Evolutionary conservation across 225 moss, liverwort and hornwort species (phyloP), one percentile per base, ranked within the genome.

Genomic region (Antitrichia curtipendula): DNA sequence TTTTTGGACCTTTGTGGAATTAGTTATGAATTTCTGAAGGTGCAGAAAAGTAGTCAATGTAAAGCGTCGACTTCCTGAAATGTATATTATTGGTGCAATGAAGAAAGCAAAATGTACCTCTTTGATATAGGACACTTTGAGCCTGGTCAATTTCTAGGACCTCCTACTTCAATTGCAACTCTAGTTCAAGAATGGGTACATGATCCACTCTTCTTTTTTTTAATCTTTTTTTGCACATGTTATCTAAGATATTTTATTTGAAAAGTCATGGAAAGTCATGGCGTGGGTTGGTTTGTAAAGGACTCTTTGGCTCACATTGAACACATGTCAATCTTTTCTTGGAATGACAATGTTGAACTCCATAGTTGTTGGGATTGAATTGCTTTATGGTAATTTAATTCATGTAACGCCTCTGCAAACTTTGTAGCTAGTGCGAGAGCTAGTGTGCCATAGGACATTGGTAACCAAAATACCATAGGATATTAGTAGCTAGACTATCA

Each of bases 121-220:
- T 32, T 1, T 0, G 0, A 23, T 4, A 40, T 3, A 24, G 0
- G 7, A 7, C 0, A 0, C 21, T 20, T 47, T 32, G 8, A 34
- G 13, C 21, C 0, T 20, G 0, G 12, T 75, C 8, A 13, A 21
- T 50, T 50, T 8, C 12, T 8, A 20, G 3, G 21, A 50, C 7
- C 32, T 50, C 12, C 2, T 50, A 20, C 5, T 5, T 40, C 2
- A 19, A 1, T 28, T 58, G 58, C 41, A 28, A 57, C 5, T 29
- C 2, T 57, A 27, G 8, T 1, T 78, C 3, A 12, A 78, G 17
- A 29, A 28, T 5, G 2, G 5, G 0, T 19, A 40, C 2, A 20
- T 0, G 0, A 29, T 18, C 8, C 40, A 54, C 16, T 27, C 21
- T 27, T 41, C 16, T 21, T 56, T 10, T 16, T 7, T 17, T 25